phyloP scores from a whole-genome alignment of 352 stramenopile species.

The Globisporangium camurandrum region DNA sequence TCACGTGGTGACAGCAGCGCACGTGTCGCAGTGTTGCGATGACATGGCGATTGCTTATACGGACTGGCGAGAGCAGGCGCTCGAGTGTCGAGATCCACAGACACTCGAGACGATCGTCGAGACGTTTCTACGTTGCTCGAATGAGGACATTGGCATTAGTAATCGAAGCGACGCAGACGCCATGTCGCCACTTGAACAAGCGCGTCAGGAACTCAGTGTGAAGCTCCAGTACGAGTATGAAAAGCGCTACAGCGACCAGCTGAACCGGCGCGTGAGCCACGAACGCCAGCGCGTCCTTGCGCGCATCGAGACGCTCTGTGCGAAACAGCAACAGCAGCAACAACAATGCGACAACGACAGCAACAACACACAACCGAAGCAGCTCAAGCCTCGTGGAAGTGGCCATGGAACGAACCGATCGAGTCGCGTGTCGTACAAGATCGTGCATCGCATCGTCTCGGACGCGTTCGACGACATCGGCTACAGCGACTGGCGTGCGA shows the following conservation, averaged over 20 bases:
- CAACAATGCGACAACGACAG: slow-evolving; percentile 3
- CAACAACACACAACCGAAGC: background rate
- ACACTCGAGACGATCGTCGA: too few species aligned
- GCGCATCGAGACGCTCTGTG: slow-evolving; percentile 41
- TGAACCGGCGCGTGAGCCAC: slow-evolving; percentile 44
- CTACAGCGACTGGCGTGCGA: slow-evolving; percentile 36
- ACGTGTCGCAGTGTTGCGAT: too few species aligned
- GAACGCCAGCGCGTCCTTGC: slow-evolving; percentile 47
- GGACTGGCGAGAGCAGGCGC: too few species aligned
- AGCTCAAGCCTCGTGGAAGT: slow-evolving; percentile 7
- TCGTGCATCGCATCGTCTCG: slow-evolving; percentile 21
- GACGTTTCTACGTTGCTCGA: too few species aligned
- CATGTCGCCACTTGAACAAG: too few species aligned
- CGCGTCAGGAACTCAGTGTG: slow-evolving; percentile 15
- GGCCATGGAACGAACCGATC: too few species aligned
- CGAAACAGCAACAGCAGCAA: slow-evolving; percentile 1
- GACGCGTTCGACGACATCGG: slow-evolving; percentile 41
- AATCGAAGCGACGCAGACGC: too few species aligned
- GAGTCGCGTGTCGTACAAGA: slow-evolving; percentile 23
- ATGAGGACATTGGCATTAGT: too few species aligned
- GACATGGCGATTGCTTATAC: too few species aligned
- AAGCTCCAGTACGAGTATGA: slow-evolving; percentile 45
- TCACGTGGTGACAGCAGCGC: too few species aligned
- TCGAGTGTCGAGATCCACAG: too few species aligned
- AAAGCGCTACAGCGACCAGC: slow-evolving; percentile 37